Base-by-base conservation (phyloP, 495 filamentous ascomycete species). In the Xylaria sp. region DNA sequence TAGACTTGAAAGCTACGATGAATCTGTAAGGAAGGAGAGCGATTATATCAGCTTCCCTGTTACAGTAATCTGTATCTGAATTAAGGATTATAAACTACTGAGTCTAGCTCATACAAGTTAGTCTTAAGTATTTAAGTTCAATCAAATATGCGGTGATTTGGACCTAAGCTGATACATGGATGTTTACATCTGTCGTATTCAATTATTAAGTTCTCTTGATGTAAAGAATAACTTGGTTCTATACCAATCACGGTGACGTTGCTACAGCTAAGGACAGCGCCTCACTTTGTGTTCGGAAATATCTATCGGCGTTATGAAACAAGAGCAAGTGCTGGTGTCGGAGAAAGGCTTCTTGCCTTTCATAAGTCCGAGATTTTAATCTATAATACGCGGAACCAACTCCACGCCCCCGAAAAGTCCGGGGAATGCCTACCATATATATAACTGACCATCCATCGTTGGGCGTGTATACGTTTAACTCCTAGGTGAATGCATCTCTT, bases 1-100 rank as follows among this genome's bases (percentile, higher is more conserved):
- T 84, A 21, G 66, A 72, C 58, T 41, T 72, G 59, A 46, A 66
- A 12, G 46, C 41, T 9, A 41, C 35, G 14, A 55, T 57, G 48
- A 35, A n/a, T n/a, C 9, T 31, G 29, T 67, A 35, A 67, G 6
- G 17, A 35, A 52, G 2, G 12, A 65, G 3, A 37, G 50, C 9
- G 9, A 2, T 3, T 5, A 15, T 31, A 17, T 24, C 4, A 14
- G 15, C 4, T 29, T 50, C 4, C 2, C 46, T 50, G 46, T 50
- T 50, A 50, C 46, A n/a, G 19, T 50, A 21, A 19, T 5, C 35
- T 37, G n/a, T 2, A 8, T 3, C 43, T 1, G 17, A 1, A 6
- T 46, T 1, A 5, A 3, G 1, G 11, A 15, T 5, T 43, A 15
- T 43, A 9, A 7, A 5, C 44, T 5, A 52, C 11, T 29, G 0